Evolutionary conservation across 805 yeast genomes (phyloP).

Genomic region (Spathaspora hagerdaliae): DNA sequence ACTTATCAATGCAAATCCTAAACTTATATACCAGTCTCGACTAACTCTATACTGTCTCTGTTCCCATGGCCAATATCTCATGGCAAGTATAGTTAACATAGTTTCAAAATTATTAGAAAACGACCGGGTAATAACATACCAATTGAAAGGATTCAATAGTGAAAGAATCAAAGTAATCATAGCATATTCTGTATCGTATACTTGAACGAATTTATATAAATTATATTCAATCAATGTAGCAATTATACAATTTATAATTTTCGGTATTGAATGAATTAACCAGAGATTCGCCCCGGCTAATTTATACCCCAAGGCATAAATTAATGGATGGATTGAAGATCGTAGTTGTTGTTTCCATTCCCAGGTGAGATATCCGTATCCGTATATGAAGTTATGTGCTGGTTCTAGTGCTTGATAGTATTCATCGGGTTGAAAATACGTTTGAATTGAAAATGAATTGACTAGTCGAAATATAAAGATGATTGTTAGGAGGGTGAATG

Average conservation of each 20-base stretch:
- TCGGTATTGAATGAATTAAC: slow-evolving; percentile 54
- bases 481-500: background rate
- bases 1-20: slow-evolving; percentile 26
- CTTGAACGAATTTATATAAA: slow-evolving; percentile 44
- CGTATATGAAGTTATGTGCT: slow-evolving; percentile 71
- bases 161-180: slow-evolving; percentile 46
- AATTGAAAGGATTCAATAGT: slow-evolving; percentile 69
- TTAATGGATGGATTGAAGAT: slow-evolving; percentile 73
- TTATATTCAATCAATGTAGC: slow-evolving; percentile 72
- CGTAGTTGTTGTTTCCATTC: slow-evolving; percentile 82
- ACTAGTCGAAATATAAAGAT: slow-evolving; percentile 22
- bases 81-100: slow-evolving; percentile 60
- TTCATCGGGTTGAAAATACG: slow-evolving; percentile 96
- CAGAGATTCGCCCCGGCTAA: slow-evolving; percentile 19
- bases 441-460: slow-evolving; percentile 60
- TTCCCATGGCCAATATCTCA: slow-evolving; percentile 71
- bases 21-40: slow-evolving; percentile 9
- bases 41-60: slow-evolving; percentile 7
- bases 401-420: slow-evolving; percentile 92
- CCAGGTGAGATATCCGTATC: slow-evolving; percentile 88
- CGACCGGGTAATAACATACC: slow-evolving; percentile 76
- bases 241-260: slow-evolving; percentile 60
- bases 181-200: slow-evolving; percentile 34
- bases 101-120: slow-evolving; percentile 84
- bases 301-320: slow-evolving; percentile 50